These are phyloP conservation scores for Beta vulgaris DNA, from an alignment of 148 eudicot genomes.

Conservation along the genomic window DNA sequence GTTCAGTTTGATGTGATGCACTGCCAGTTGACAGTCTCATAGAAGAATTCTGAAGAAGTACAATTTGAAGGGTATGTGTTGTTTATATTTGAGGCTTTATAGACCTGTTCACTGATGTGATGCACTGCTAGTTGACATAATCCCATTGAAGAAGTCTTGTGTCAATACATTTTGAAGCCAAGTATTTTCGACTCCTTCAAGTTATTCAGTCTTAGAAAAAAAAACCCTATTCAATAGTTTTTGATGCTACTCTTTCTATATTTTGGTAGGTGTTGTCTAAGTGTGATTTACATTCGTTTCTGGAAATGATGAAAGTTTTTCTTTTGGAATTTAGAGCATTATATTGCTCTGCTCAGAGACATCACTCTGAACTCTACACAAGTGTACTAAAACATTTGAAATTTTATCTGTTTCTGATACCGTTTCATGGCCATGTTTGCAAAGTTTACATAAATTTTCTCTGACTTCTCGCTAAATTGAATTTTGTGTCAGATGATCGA, in stretches of 20 bases:
- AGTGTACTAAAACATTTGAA: not conserved
- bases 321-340: not conserved
- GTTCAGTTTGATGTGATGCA: too few species aligned
- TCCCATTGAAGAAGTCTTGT: too few species aligned
- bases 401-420: not conserved
- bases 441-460: not conserved
- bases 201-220: not conserved
- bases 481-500: slow-evolving; percentile 55
- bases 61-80: too few species aligned
- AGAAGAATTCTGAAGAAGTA: too few species aligned
- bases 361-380: not conserved
- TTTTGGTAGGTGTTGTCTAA: too few species aligned
- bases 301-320: not conserved
- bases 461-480: not conserved
- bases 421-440: not conserved
- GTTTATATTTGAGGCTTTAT: too few species aligned
- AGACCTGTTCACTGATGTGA: not conserved
- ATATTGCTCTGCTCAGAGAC: not conserved
- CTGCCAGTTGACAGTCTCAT: too few species aligned
- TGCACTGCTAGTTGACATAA: not conserved
- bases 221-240: too few species aligned
- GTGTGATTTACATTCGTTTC: not conserved
- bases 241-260: too few species aligned
- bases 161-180: not conserved
- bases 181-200: not conserved